A percentile compares a stretch with the other conserved stretches of the same genome.
These are phyloP conservation scores for Copromyces sp. DNA, from an alignment of 495 filamentous ascomycete species.

Conservation along the genomic window DNA sequence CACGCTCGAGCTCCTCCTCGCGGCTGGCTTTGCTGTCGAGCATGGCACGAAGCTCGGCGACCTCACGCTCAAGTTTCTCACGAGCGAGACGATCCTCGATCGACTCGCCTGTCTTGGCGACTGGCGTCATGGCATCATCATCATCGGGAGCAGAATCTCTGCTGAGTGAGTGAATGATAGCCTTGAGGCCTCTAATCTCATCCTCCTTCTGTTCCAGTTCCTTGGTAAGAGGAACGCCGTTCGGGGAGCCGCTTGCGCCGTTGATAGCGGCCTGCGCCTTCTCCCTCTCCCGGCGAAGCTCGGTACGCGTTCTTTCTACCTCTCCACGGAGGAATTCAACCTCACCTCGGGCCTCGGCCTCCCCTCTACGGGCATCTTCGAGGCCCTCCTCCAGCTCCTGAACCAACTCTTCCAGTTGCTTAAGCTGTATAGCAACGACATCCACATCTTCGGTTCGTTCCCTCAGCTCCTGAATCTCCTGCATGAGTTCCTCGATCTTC, in stretches of 20 bases:
- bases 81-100: conserved; percentile 44
- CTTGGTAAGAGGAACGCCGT: conserved; percentile 40
- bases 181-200: conserved; percentile 92
- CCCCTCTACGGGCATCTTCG: conserved; percentile 90
- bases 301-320: conserved; percentile 85
- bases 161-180: conserved; percentile 92
- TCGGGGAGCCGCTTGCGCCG: conserved; percentile 41
- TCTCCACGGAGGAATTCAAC: conserved; percentile 95
- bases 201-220: conserved; percentile 93
- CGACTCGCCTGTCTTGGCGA: conserved; percentile 39
- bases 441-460: conserved; percentile 82
- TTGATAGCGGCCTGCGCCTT: conserved; percentile 59
- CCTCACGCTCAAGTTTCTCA: conserved; percentile 65
- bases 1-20: conserved; percentile 85
- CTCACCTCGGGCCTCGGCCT: conserved; percentile 91
- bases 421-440: conserved; percentile 78
- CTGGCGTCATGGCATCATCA: conserved; percentile 29
- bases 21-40: conserved; percentile 61
- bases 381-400: conserved; percentile 94
- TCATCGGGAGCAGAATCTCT: conserved; percentile 52
- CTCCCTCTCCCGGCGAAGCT: conserved; percentile 82
- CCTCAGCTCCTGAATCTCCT: conserved; percentile 72
- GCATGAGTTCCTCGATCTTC: conserved; percentile 77
- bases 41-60: conserved; percentile 60
- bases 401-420: conserved; percentile 90